Percentiles rank a stretch among this genome's conserved stretches.
phyloP scores from a whole-genome alignment of 306 rosid species.

The Vicia villosa region DNA sequence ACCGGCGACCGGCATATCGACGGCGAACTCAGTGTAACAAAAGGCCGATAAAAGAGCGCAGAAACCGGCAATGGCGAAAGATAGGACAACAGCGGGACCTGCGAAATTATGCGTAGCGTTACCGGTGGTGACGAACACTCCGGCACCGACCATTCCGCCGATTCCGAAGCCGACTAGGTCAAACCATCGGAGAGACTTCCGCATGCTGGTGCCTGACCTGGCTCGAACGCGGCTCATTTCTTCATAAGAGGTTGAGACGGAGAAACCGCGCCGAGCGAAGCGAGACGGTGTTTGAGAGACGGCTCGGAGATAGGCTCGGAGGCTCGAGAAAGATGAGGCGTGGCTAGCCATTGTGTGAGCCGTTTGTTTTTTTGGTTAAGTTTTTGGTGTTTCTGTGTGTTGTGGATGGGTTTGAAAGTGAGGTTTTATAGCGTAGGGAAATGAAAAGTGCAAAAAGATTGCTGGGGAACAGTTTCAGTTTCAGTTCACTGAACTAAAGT shows the following conservation, averaged over 20 bases:
- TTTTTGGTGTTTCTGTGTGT: neutral
- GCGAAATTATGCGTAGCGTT: slow-evolving; percentile 54
- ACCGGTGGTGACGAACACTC: slow-evolving; percentile 87
- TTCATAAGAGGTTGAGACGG: slow-evolving; percentile 73
- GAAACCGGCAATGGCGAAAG: slow-evolving; percentile 96
- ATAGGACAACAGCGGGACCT: slow-evolving; percentile 76
- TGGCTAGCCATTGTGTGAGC: slow-evolving; percentile 49
- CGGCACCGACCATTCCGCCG: slow-evolving; percentile 98
- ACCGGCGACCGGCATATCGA: slow-evolving; percentile 94
- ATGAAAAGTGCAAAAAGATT: slow-evolving; percentile 2
- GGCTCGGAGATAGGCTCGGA: slow-evolving; percentile 60
- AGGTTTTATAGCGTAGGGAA: slow-evolving; percentile 14
- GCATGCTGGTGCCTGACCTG: slow-evolving; percentile 73
- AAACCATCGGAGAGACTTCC: slow-evolving; percentile 73
- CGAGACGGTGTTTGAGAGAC: slow-evolving; percentile 70
- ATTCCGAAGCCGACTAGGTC: slow-evolving; percentile 75
- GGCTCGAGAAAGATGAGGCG: slow-evolving; percentile 68
- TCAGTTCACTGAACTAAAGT: slow-evolving; percentile 20
- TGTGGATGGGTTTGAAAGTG: neutral
- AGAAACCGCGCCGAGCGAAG: slow-evolving; percentile 63
- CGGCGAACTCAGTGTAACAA: slow-evolving; percentile 98
- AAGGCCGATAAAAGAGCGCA: slow-evolving; percentile 92
- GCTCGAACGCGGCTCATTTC: slow-evolving; percentile 63
- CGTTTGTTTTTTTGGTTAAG: too few relatives aligned
- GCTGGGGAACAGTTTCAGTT: neutral